A percentile compares a stretch with the other conserved stretches of the same genome.
phyloP scores from a whole-genome alignment of 2,329 filamentous ascomycete species.

The Fonsecaea monophora region DNA sequence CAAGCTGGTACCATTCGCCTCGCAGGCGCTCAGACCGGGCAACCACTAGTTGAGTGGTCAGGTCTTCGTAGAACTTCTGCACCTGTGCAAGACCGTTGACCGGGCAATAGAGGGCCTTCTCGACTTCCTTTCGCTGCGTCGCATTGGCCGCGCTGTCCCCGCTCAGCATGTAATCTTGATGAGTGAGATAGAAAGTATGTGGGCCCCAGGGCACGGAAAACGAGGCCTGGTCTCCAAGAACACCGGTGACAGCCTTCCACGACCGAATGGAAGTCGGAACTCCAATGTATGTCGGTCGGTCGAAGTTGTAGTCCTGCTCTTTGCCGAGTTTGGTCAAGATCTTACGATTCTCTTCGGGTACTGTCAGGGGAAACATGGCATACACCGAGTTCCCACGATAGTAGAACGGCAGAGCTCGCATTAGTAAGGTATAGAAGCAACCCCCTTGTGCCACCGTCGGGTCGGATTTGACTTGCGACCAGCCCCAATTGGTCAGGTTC shows the following conservation, averaged over 20 bases:
- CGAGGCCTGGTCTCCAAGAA: conserved; percentile 51
- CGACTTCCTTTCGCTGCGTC: conserved; percentile 52
- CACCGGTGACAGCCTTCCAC: conserved; percentile 53
- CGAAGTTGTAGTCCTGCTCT: conserved; percentile 52
- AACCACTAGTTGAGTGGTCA: conserved; percentile 48
- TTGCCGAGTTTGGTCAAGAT: conserved; percentile 52
- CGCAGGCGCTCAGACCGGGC: conserved; percentile 43
- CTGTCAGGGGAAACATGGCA: conserved; percentile 58
- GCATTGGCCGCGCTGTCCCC: conserved; percentile 53
- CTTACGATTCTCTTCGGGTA: conserved; percentile 55
- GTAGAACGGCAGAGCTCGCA: conserved; percentile 58
- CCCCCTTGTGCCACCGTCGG: conserved; percentile 56
- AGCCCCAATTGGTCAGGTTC: conserved; percentile 56
- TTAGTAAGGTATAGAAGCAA: conserved; percentile 60
- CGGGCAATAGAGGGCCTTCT: conserved; percentile 46
- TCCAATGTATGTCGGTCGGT: conserved; percentile 43
- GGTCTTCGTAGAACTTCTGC: conserved; percentile 56
- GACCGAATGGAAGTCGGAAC: conserved; percentile 53
- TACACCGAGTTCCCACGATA: conserved; percentile 58
- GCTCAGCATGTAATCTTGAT: conserved; percentile 57
- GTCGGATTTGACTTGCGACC: conserved; percentile 48
- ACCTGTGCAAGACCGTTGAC: conserved; percentile 56
- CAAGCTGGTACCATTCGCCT: conserved; percentile 44
- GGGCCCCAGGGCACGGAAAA: conserved; percentile 56
- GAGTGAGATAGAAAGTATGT: conserved; percentile 47